These are phyloP conservation scores for Fusarium solani-melongenae DNA, from an alignment of 2,329 filamentous ascomycete species.

Conservation along the genomic window DNA sequence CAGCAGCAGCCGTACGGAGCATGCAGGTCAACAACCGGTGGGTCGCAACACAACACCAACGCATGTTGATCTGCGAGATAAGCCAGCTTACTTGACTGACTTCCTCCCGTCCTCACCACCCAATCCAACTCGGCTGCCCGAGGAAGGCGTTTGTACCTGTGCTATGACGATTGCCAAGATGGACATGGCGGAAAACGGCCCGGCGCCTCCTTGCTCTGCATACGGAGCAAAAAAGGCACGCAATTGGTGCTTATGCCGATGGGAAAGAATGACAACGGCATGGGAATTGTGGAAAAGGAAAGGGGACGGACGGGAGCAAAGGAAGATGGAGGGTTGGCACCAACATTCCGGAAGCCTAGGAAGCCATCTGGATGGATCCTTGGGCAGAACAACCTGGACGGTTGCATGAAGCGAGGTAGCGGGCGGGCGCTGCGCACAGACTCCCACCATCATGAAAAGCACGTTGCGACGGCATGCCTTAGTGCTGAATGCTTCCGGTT, in stretches of 20 bases:
- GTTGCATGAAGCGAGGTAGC: conserved; percentile 19
- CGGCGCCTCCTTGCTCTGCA: neutral
- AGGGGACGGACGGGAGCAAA: conserved; percentile 16
- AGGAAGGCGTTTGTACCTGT: neutral
- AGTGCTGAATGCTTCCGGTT: conserved; percentile 34
- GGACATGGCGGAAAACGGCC: conserved; percentile 1
- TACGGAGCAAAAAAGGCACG: conserved; percentile 1
- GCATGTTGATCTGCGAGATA: conserved; percentile 35
- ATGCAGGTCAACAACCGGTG: conserved; percentile 36
- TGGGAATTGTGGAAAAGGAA: conserved; percentile 7
- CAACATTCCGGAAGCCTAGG: conserved; percentile 19
- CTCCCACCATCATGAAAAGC: conserved; percentile 32
- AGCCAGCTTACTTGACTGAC: conserved; percentile 12
- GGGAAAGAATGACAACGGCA: conserved; percentile 8
- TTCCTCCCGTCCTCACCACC: neutral
- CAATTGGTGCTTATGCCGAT: conserved; percentile 5
- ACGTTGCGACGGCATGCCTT: conserved; percentile 32
- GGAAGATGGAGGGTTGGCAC: conserved; percentile 4
- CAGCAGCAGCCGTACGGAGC: neutral
- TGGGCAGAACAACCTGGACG: conserved; percentile 9
- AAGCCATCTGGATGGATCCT: neutral
- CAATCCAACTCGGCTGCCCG: neutral
- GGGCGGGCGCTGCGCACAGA: conserved; percentile 34
- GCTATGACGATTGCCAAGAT: neutral
- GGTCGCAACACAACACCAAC: conserved; percentile 14